phyloP scores from a whole-genome alignment of 352 stramenopile genomes.

The Albugo laibachii region DNA sequence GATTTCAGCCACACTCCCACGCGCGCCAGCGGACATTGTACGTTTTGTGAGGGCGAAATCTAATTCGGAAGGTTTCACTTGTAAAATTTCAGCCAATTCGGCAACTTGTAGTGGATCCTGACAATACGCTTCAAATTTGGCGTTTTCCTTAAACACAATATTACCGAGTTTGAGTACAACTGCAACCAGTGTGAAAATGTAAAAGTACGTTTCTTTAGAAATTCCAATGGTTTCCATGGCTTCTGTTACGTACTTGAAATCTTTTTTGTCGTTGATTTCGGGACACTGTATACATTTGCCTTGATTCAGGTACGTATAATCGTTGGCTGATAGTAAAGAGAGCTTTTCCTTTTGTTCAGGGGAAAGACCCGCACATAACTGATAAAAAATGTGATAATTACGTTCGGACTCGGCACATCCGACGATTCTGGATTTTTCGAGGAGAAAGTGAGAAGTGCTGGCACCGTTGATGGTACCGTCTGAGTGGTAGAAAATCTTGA shows the following conservation, averaged over 20 bases:
- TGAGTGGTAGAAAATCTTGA: slow-evolving; percentile 87
- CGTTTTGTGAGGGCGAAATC: slow-evolving; percentile 79
- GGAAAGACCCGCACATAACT: slow-evolving; percentile 79
- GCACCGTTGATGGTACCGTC: slow-evolving; percentile 82
- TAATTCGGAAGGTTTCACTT: slow-evolving; percentile 62
- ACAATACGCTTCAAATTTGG: slow-evolving; percentile 63
- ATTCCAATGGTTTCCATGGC: slow-evolving; percentile 87
- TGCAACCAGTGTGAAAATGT: slow-evolving; percentile 90
- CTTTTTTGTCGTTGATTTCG: slow-evolving; percentile 90
- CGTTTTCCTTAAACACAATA: slow-evolving; percentile 81
- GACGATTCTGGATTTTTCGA: slow-evolving; percentile 96
- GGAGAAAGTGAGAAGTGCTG: slow-evolving; percentile 92
- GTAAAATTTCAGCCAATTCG: slow-evolving; percentile 64
- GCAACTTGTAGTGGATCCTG: slow-evolving; percentile 38
- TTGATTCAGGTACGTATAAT: slow-evolving; percentile 90
- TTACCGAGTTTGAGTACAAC: slow-evolving; percentile 96
- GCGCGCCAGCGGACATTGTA: slow-evolving; percentile 71
- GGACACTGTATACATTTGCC: slow-evolving; percentile 82
- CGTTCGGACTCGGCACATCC: slow-evolving; percentile 83
- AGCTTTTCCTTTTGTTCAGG: slow-evolving; percentile 30
- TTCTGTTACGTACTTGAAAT: slow-evolving; percentile 84
- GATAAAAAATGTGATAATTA: slow-evolving; percentile 99
- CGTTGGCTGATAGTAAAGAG: slow-evolving; percentile 17
- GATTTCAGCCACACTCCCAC: slow-evolving; percentile 74
- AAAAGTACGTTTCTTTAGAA: slow-evolving; percentile 72